Evolutionary conservation across 345 rosid species (phyloP).

Genomic region (Anastatica hierochuntica): DNA sequence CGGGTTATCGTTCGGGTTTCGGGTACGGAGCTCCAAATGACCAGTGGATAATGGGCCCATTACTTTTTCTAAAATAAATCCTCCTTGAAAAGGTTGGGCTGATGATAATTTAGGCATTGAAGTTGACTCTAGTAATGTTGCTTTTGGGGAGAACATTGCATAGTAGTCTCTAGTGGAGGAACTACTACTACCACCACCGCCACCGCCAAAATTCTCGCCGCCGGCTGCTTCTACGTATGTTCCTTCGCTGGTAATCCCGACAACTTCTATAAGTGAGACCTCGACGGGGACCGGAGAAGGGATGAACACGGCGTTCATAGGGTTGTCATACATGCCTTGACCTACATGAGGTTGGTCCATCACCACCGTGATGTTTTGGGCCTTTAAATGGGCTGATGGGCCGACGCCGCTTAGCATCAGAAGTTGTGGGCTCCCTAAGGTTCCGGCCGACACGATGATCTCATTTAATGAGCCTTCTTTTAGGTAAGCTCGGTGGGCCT

Average conservation of each 20-base stretch:
- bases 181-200: conserved; percentile 12
- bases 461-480: conserved; percentile 34
- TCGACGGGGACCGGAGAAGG: conserved; percentile 66
- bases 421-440: conserved; percentile 70
- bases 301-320: conserved; percentile 55
- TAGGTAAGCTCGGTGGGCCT: conserved; percentile 35
- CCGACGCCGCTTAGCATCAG: conserved; percentile 68
- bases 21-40: conserved; percentile 43
- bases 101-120: conserved; percentile 23
- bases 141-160: conserved; percentile 52
- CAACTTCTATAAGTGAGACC: conserved; percentile 70
- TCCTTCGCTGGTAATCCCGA: conserved; percentile 52
- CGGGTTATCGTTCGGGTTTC: conserved; percentile 46
- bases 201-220: conserved; percentile 37
- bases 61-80: conserved; percentile 53
- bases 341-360: conserved; percentile 58
- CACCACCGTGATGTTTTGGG: conserved; percentile 37
- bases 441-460: conserved; percentile 51
- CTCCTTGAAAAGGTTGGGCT: conserved; percentile 41
- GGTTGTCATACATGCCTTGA: conserved; percentile 66
- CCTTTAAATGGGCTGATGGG: conserved; percentile 37
- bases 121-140: conserved; percentile 19
- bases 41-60: conserved; percentile 55
- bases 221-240: conserved; percentile 58
- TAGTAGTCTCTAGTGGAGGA: conserved; percentile 26